These are phyloP conservation scores for Miamiensis avidus DNA, from an alignment of 169 alveolate species.

Conservation along the genomic window DNA sequence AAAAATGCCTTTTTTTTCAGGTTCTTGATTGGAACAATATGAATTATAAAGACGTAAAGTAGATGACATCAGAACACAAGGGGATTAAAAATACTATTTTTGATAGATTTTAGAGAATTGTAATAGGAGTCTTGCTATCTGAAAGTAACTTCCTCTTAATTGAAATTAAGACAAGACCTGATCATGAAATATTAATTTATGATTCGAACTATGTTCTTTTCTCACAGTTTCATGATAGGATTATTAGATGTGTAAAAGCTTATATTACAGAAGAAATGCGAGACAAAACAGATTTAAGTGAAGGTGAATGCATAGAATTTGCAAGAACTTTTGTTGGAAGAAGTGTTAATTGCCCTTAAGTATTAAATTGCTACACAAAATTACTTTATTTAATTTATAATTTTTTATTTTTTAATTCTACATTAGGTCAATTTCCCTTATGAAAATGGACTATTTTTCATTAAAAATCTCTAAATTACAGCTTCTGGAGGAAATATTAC, in stretches of 20 bases:
- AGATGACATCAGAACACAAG: background rate
- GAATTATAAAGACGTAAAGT: background rate
- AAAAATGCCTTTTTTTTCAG: no score
- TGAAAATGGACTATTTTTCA: slow-evolving; percentile 11
- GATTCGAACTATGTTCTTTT: slow-evolving; percentile 10
- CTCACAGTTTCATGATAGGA: slow-evolving; percentile 17
- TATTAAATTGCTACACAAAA: background rate
- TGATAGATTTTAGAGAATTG: slow-evolving; percentile 23
- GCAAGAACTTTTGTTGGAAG: slow-evolving; percentile 14
- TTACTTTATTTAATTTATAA: no score
- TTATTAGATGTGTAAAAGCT: background rate
- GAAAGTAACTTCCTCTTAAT: slow-evolving; percentile 1
- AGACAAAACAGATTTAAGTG: slow-evolving; percentile 8
- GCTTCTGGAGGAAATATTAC: slow-evolving; percentile 9
- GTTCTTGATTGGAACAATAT: background rate
- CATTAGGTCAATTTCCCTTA: background rate
- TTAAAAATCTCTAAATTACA: background rate
- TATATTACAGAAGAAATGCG: slow-evolving; percentile 6
- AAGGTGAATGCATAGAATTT: slow-evolving; percentile 5
- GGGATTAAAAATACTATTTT: slow-evolving; percentile 1
- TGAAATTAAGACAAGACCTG: slow-evolving; percentile 25
- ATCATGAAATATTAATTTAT: slow-evolving; percentile 14
- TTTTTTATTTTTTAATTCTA: no score
- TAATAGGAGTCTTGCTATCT: slow-evolving; percentile 5
- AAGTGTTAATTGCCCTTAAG: slow-evolving; percentile 6